A percentile compares a stretch with the other conserved stretches of the same genome.
Evolutionary conservation across 2,329 filamentous ascomycete genomes (phyloP).

Genomic region (Aspergillus vadensis): DNA sequence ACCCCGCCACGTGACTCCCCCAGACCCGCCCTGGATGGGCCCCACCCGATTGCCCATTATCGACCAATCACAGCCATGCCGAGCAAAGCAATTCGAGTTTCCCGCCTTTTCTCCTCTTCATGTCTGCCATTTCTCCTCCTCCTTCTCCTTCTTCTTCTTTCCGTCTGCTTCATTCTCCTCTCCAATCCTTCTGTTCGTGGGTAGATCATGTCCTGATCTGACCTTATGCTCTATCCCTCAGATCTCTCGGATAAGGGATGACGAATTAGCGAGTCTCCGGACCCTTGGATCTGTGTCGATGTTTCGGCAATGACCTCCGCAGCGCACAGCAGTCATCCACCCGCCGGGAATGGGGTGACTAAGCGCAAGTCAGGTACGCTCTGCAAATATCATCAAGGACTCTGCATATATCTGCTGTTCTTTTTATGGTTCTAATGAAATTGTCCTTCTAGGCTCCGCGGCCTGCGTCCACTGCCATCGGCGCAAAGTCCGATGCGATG

Average conservation of each 20-base stretch:
- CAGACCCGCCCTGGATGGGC: slow-evolving; percentile 7
- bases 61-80: not conserved
- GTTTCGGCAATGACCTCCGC: slow-evolving; percentile 41
- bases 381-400: not conserved
- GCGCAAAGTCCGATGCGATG: slow-evolving; percentile 56
- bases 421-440: slow-evolving; percentile 1
- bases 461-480: slow-evolving; percentile 55
- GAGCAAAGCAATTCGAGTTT: slow-evolving; percentile 1
- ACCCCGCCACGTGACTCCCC: slow-evolving; percentile 23
- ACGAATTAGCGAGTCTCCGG: slow-evolving; percentile 19
- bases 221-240: not conserved
- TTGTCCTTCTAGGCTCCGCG: slow-evolving; percentile 35
- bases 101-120: slow-evolving; percentile 9
- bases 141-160: not conserved
- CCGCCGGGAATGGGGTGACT: slow-evolving; percentile 38
- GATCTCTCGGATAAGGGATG: slow-evolving; percentile 4
- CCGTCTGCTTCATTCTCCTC: slow-evolving; percentile 10
- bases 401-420: not conserved
- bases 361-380: slow-evolving; percentile 43
- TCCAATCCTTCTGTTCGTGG: not conserved
- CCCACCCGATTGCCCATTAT: slow-evolving; percentile 8
- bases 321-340: slow-evolving; percentile 35
- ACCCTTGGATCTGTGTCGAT: slow-evolving; percentile 22
- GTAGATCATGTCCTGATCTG: slow-evolving; percentile 11
- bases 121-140: not conserved